A percentile compares a stretch with the other conserved stretches of the same genome.
Conservation (phyloP, 108 stramenopile species). For the Pelagomonas calceolata region DNA sequence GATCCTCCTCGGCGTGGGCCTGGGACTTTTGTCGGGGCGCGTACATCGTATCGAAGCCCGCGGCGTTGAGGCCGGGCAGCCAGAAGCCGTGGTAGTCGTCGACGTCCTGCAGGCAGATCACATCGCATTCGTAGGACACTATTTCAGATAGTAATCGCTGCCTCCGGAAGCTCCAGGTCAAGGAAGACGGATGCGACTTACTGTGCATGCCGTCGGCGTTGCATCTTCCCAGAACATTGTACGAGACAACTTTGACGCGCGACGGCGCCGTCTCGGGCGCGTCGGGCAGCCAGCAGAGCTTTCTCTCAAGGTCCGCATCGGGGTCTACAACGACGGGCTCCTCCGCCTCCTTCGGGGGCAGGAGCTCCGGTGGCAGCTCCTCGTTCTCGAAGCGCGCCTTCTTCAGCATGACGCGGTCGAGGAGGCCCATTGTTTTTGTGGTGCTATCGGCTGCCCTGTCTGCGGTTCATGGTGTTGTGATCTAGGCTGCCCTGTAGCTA, state of each 20-base stretch:
- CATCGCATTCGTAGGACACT: neutral
- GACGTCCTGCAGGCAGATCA: slow-evolving; percentile 38
- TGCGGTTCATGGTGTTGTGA: too few species aligned
- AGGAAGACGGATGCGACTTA: neutral
- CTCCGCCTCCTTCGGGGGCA: too few species aligned
- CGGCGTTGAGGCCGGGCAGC: slow-evolving; percentile 27
- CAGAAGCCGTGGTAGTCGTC: slow-evolving; percentile 38
- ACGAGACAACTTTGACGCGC: neutral
- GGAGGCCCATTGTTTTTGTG: too few species aligned
- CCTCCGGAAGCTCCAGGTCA: neutral
- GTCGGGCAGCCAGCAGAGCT: too few species aligned
- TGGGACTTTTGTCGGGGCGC: slow-evolving; percentile 1
- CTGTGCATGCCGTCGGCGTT: neutral
- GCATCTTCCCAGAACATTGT: neutral
- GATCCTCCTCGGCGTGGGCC: slow-evolving; percentile 20
- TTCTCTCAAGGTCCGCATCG: too few species aligned
- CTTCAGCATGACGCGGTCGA: too few species aligned
- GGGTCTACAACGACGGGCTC: too few species aligned
- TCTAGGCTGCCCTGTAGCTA: too few species aligned
- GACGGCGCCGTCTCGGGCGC: too few species aligned
- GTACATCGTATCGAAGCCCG: slow-evolving; percentile 29
- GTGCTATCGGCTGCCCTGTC: too few species aligned
- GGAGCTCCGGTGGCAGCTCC: too few species aligned
- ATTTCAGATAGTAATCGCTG: neutral
- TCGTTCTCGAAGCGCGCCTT: too few species aligned